phyloP scores from a whole-genome alignment of 2,329 filamentous ascomycete genomes.

The Fusarium mexicanum region DNA sequence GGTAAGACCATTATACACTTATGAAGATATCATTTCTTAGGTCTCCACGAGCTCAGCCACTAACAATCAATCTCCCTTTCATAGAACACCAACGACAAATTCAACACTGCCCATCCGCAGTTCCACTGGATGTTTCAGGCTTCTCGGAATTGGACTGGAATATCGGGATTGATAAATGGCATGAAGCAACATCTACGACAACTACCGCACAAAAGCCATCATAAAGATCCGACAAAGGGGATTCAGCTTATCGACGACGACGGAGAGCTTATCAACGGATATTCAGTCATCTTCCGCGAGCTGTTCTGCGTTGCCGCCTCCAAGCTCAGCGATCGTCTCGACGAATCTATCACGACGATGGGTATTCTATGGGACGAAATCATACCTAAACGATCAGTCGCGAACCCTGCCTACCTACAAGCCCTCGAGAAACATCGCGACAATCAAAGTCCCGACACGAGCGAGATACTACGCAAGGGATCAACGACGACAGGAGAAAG shows the following conservation, averaged over 20 bases:
- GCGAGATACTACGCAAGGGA: conserved; percentile 13
- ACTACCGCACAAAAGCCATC: conserved; percentile 47
- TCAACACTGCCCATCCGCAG: conserved; percentile 78
- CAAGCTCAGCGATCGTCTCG: conserved; percentile 73
- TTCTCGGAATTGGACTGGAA: conserved; percentile 77
- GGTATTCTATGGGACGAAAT: conserved; percentile 82
- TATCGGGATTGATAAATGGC: conserved; percentile 72
- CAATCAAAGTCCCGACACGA: not conserved
- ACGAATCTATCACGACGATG: conserved; percentile 68
- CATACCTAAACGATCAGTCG: conserved; percentile 66
- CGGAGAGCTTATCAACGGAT: conserved; percentile 70
- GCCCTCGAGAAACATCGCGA: conserved; percentile 15
- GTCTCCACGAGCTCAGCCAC: not conserved
- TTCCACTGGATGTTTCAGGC: conserved; percentile 91
- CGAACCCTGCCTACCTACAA: conserved; percentile 28
- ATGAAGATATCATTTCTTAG: not conserved
- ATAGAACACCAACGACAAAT: conserved; percentile 70
- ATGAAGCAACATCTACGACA: conserved; percentile 76
- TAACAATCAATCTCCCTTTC: not conserved
- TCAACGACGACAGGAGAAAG: conserved; percentile 10
- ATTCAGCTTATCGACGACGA: conserved; percentile 62
- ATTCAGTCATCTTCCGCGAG: conserved; percentile 81
- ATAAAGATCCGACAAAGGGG: conserved; percentile 22
- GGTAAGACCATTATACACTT: conserved; percentile 47
- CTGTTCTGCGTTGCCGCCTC: conserved; percentile 83